Base-by-base conservation (phyloP, 805 yeast genomes). In the Kazachstania psychrophila region DNA sequence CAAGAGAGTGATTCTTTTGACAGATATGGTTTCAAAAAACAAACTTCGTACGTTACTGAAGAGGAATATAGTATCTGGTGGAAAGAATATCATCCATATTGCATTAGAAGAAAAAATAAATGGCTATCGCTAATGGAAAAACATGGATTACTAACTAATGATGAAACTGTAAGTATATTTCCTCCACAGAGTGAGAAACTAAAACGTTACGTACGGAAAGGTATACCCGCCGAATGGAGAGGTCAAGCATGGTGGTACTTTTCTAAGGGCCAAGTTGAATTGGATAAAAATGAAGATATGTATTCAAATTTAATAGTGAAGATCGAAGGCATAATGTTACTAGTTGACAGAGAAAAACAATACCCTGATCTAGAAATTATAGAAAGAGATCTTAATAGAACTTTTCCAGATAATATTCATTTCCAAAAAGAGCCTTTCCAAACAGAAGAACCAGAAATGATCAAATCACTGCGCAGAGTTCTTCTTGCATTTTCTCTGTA, bases 221-320 rank as follows among this genome's bases (percentile, higher is more conserved):
- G 98, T 10, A 79, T 89, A 9, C 97, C 98, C 0, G 88, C 95
- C 0, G 96, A 86, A 54, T 89, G 96, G 96, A 67, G 98, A 46
- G 98, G 98, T 1, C 73, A 75, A 46, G 96, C 96, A 0, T 89
- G 98, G 98, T 89, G 92, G 69, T 79, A 77, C 65, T 89, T 84
- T 58, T 94, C 95, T 7, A 77, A 78, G 18, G 98, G 97, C 2
- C 70, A 77, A 38, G 92, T 83, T 36, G 70, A 70, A 46, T 60
- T 86, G 39, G 75, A 72, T 46, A 74, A 75, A 27, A 76, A 88
- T 52, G 64, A 64, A 12, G 95, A 94, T 1, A 70, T 83, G 2
- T 92, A 88, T 56, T 83, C 77, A 31, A 65, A 68, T 41, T 66
- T 89, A 22, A 77, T 85, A 26, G 63, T 61, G 11, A 76, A 77